Base-by-base conservation (phyloP, 1,139 yeast genomes). In the Yamadazyma buinensis region DNA sequence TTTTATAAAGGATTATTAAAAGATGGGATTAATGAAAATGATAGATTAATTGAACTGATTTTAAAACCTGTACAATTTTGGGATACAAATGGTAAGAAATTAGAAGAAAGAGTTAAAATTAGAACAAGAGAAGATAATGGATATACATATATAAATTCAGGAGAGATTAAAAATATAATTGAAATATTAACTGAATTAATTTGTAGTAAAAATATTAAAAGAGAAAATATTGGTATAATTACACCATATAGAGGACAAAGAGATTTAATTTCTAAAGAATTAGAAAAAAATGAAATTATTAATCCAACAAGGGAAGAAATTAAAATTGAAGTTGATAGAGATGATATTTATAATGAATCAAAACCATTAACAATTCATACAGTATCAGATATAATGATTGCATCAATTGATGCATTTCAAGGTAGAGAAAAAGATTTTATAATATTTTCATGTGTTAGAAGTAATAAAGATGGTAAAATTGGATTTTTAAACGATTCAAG, bases 231-330 rank as follows among this genome's bases (percentile, higher is more conserved):
- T 37, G 85, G 86, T 42, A 63, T 82, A 15, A 77, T 82, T 38
- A 81, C 88, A 1, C 86, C 87, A 10, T 82, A 82, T 51, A 72
- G 85, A 35, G 86, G 85, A 0, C 88, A 82, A 51, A 64, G 88
- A 47, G 86, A 80, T 49, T 54, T 75, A 38, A 61, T 82, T 12
- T 77, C 87, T 0, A 55, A 67, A 2, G 47, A 53, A 2, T 59
- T 80, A 30, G 73, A 71, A 23, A 55, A 61, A 18, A 80, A 81
- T 49, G 61, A 61, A 7, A 49, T 79, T 10, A 64, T 81, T 33
- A 81, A 81, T 49, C 87, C 87, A 1, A 54, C 56, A 9, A 55
- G 61, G n/a, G 63, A 63, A 31, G 72, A 64, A 4, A 60, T 79
- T 33, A 64, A 61, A 33, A 64, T 72, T 33, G 80, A 76, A 38